A percentile compares a stretch with the other conserved stretches of the same genome.
phyloP scores from a whole-genome alignment of 2,329 filamentous ascomycete species.

The Colletotrichum sp. region DNA sequence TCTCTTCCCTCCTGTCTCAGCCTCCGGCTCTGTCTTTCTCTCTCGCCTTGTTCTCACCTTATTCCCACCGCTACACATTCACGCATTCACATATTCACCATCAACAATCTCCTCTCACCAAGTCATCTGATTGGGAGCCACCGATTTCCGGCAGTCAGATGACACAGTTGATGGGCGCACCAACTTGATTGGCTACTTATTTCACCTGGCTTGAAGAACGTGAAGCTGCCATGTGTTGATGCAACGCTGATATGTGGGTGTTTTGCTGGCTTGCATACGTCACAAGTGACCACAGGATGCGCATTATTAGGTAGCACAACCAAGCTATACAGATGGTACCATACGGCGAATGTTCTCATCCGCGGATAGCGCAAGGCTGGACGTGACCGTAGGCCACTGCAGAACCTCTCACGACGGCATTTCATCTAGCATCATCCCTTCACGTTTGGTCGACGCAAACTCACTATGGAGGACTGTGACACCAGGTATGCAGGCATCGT shows the following conservation, averaged over 20 bases:
- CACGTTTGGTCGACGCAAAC: background rate
- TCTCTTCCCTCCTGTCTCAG: background rate
- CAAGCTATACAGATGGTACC: background rate
- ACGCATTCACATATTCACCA: background rate
- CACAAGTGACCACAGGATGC: background rate
- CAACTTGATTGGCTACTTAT: background rate
- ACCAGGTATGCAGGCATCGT: background rate
- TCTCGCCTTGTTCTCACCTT: background rate
- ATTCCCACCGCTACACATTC: background rate
- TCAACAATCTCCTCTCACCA: background rate
- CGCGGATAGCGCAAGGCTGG: background rate
- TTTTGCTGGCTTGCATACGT: background rate
- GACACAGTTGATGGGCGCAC: background rate
- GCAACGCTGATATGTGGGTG: background rate
- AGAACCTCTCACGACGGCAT: background rate
- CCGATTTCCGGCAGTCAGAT: background rate
- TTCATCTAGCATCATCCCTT: background rate
- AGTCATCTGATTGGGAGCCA: background rate
- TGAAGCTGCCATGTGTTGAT: background rate
- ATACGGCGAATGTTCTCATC: background rate
- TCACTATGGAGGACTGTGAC: background rate
- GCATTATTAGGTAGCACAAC: background rate
- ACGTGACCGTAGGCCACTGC: background rate
- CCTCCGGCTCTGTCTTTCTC: background rate
- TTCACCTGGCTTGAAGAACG: background rate